Percentiles rank a stretch among this genome's conserved stretches.
These are phyloP conservation scores for Eremothecium cymbalariae DNA, from an alignment of 1,139 yeast genomes.

Conservation along the genomic window DNA sequence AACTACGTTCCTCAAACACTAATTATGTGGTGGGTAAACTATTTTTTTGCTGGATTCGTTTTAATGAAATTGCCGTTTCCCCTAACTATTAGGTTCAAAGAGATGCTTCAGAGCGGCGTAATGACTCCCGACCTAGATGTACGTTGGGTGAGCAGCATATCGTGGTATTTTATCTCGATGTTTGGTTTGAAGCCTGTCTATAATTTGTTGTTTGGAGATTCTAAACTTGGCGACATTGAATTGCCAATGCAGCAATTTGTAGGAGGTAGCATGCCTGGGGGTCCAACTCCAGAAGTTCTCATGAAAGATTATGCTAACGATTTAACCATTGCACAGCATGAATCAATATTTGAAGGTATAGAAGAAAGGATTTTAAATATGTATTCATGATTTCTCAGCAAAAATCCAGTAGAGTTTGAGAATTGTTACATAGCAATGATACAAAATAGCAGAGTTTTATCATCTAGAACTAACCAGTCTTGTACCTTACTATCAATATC, in stretches of 20 bases:
- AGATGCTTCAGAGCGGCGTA: conserved; percentile 86
- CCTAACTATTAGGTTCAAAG: conserved; percentile 77
- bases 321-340: conserved; percentile 56
- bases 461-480: conserved; percentile 1
- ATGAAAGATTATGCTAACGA: conserved; percentile 71
- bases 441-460: too few species aligned
- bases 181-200: conserved; percentile 79
- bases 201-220: conserved; percentile 58
- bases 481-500: too few species aligned
- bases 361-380: conserved; percentile 50
- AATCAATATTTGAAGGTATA: conserved; percentile 51
- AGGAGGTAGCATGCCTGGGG: conserved; percentile 42
- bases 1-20: conserved; percentile 85
- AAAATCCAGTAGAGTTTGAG: not conserved
- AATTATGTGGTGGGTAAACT: conserved; percentile 95
- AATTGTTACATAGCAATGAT: not conserved
- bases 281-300: conserved; percentile 50
- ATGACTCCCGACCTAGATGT: conserved; percentile 79
- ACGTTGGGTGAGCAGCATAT: conserved; percentile 88
- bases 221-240: conserved; percentile 35
- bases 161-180: conserved; percentile 94
- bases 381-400: too few species aligned
- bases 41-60: conserved; percentile 86
- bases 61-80: conserved; percentile 78
- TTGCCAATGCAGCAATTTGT: conserved; percentile 40